Evolutionary conservation across 2,329 filamentous ascomycete species (phyloP), one percentile per base, ranked within the genome.

Genomic region (Purpureocillium takamizusanense): DNA sequence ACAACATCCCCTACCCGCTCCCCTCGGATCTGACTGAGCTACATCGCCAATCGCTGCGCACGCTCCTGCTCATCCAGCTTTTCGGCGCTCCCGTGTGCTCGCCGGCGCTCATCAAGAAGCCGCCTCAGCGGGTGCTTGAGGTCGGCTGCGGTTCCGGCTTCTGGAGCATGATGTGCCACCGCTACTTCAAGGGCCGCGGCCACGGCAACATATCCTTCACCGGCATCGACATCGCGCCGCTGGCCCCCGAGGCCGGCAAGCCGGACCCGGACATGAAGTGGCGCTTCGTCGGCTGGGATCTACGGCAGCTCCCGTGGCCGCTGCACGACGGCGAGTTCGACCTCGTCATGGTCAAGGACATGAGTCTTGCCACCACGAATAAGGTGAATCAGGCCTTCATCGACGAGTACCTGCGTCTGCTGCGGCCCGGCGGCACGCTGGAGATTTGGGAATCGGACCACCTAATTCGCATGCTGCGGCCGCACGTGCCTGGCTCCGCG

Each of bases 361-460:
- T 87, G 51, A 81, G 78, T 38, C 69, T 92, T 46, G 74, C 66
- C 16, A 63, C 77, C n/a, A 69, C 82, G 7, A 74, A 75, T 18
- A 63, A 75, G 33, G 66, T 76, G 41, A 74, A 79, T 27, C 70
- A 77, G 36, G 27, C 46, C 4, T 57, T 76, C 18, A 66, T 79
- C 42, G 82, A 86, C 46, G 87, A 95, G 54, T 83, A 81, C 44
- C 65, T 90, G 33, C 83, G 89, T 14, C 63, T 94, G 11, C 66
- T 95, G 28, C 79, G 74, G 47, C 81, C 84, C 0, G 87, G 86
- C 13, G 90, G 90, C 4, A 77, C 78, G 2, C 54, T 95, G 18
- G 90, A 95, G 56, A 71, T 94, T 13, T 95, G 89, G 89, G 89
- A 95, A 47, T 83, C 83, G 5, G 89, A 95, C 60, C 79, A 88